A percentile compares a stretch with the other conserved stretches of the same genome.
These are phyloP conservation scores for Aspergillus diversus DNA, from an alignment of 495 filamentous ascomycete species.

Conservation along the genomic window DNA sequence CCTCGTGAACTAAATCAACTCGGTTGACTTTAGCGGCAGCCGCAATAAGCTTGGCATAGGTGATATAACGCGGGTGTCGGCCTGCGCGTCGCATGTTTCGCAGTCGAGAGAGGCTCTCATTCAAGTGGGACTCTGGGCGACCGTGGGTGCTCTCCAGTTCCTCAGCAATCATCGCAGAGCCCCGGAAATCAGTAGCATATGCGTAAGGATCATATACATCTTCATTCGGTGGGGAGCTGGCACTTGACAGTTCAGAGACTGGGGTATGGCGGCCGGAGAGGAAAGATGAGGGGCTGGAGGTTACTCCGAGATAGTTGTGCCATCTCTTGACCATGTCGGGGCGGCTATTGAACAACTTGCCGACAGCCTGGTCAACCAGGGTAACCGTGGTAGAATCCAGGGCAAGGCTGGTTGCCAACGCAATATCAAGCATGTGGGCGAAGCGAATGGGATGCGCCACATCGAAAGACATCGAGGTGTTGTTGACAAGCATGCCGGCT, in stretches of 20 bases:
- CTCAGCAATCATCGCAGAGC: constrained; percentile 85
- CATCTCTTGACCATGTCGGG: constrained; percentile 62
- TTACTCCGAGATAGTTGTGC: constrained; percentile 56
- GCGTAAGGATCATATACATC: constrained; percentile 91
- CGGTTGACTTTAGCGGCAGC: constrained; percentile 83
- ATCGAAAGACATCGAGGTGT: constrained; percentile 48
- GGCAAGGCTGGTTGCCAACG: constrained; percentile 50
- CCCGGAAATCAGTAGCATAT: constrained; percentile 86
- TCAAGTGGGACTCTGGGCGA: constrained; percentile 67
- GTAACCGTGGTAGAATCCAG: constrained; percentile 54
- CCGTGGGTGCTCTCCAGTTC: constrained; percentile 77
- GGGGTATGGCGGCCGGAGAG: constrained; percentile 43
- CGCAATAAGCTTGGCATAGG: constrained; percentile 91
- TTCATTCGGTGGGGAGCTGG: constrained; percentile 56
- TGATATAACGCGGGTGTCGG: constrained; percentile 91
- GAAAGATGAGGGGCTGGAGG: constrained; percentile 38
- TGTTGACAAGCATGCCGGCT: constrained; percentile 59
- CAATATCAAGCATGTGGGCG: constrained; percentile 61
- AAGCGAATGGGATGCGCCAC: constrained; percentile 61
- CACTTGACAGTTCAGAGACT: constrained; percentile 44
- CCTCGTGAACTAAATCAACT: constrained; percentile 79
- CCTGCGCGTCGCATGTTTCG: constrained; percentile 91
- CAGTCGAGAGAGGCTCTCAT: constrained; percentile 80
- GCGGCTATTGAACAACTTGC: constrained; percentile 52
- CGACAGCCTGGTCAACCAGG: constrained; percentile 61